These are phyloP conservation scores for Cladosporium sp. DNA, from an alignment of 2,329 filamentous ascomycete species.

Conservation along the genomic window DNA sequence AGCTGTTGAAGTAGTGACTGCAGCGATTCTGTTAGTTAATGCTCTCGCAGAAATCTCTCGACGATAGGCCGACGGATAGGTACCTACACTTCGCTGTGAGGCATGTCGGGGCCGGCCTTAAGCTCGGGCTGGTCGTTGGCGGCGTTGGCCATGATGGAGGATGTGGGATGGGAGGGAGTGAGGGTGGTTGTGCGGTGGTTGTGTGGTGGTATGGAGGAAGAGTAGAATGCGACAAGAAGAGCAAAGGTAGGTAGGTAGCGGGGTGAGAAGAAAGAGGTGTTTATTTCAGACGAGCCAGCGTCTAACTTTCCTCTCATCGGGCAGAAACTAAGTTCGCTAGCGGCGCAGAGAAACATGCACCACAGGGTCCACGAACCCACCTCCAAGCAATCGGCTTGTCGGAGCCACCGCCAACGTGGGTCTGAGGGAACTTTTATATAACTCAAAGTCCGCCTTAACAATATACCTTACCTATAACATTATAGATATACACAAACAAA, in stretches of 20 bases:
- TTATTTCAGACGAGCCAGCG: not conserved
- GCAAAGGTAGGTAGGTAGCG: too few relatives aligned
- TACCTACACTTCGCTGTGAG: slow-evolving; percentile 97
- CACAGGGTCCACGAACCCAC: too few relatives aligned
- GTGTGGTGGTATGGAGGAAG: not conserved
- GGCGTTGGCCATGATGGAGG: slow-evolving; percentile 1
- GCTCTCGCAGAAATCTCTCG: slow-evolving; percentile 4
- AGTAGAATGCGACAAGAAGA: not conserved
- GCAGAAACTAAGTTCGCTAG: too few relatives aligned
- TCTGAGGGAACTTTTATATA: too few relatives aligned
- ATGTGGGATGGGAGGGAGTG: not conserved
- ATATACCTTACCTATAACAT: too few relatives aligned
- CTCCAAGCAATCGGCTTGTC: too few relatives aligned
- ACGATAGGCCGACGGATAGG: slow-evolving; percentile 75
- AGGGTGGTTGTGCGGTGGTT: not conserved
- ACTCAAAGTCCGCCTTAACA: too few relatives aligned
- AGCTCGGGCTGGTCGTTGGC: slow-evolving; percentile 8
- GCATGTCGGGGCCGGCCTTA: slow-evolving; percentile 46
- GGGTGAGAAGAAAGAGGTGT: not conserved
- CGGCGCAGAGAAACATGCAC: too few relatives aligned
- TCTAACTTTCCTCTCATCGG: too few relatives aligned
- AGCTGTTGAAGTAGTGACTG: slow-evolving; percentile 56
- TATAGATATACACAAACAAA: too few relatives aligned
- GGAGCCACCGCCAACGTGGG: too few relatives aligned
- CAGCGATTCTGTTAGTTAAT: slow-evolving; percentile 1